Base-by-base conservation (phyloP, 352 stramenopile genomes). In the Hyaloperonospora arabidopsidis region DNA sequence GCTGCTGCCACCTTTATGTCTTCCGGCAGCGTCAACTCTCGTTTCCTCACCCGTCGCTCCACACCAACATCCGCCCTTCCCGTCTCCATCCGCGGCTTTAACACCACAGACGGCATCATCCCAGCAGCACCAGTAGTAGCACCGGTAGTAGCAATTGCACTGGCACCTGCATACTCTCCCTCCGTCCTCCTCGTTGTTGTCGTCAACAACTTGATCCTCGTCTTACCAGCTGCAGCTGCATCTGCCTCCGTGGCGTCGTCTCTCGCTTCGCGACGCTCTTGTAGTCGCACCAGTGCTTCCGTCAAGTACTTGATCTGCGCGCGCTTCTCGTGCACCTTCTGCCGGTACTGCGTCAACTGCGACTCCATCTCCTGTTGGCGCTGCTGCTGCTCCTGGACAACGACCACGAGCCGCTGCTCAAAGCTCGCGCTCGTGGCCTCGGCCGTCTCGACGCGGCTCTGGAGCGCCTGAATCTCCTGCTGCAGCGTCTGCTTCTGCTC, bases 301-400 rank as follows among this genome's bases (percentile, higher is more conserved):
- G 74, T 72, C 25, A 89, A 51, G 17, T 75, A 71, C 52, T 67
- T 73, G 54, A 80, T 84, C 69, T 87, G 68, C 15, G 79, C 65
- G 5, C 68, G 46, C 45, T 82, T 86, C 15, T 84, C 75, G n/a
- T 80, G 57, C 0, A 84, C 19, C 18, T 72, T 80, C 35, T 60
- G 66, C 52, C 63, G 65, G 35, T 85, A 68, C 0, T 67, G 69
- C 2, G 34, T 32, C 14, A 87, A 13, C 15, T 85, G 54, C 0
- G 44, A 45, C 43, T 81, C 65, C 6, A 74, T 47, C 19, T 75
- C 66, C 15, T 49, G 48, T 29, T 70, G 29, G 10, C 62, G 59
- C 23, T 78, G 63, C 23, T 71, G 51, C 46, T 79, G 78, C 41
- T 85, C 72, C 25, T 76, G 49, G 23, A 74, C 57, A 1, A 84